phyloP scores from a whole-genome alignment of 768 basidiomycete species.

The Termitomyces eurrhizus region DNA sequence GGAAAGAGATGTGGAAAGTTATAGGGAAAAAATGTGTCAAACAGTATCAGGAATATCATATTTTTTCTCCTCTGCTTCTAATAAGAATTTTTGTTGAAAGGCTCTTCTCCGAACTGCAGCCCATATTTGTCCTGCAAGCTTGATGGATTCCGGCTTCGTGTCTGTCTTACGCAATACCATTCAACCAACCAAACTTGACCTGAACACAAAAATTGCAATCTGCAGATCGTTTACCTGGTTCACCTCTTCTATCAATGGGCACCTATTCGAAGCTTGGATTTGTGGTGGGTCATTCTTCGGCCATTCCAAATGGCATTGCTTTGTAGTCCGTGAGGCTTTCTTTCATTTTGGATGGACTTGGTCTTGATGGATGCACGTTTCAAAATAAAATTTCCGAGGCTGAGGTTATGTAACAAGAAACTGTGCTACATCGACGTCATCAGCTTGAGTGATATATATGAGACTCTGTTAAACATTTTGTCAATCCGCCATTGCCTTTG shows the following conservation, averaged over 20 bases:
- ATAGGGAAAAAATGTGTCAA: too few relatives aligned
- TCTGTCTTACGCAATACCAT: too few relatives aligned
- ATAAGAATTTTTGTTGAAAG: too few relatives aligned
- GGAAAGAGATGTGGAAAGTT: too few relatives aligned
- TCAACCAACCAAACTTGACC: not conserved
- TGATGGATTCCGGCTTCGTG: too few relatives aligned
- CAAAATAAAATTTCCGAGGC: not conserved
- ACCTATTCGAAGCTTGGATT: not conserved
- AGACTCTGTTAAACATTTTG: not conserved
- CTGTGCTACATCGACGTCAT: conserved; percentile 3
- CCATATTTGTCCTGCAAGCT: too few relatives aligned
- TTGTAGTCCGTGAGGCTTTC: not conserved
- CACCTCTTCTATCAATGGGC: not conserved
- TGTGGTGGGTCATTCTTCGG: not conserved
- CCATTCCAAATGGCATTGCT: not conserved
- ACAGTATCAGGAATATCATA: too few relatives aligned
- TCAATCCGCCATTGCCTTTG: not conserved
- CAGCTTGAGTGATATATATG: not conserved
- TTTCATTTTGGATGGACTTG: not conserved
- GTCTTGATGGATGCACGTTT: not conserved
- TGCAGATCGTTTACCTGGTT: not conserved
- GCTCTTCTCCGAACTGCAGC: too few relatives aligned
- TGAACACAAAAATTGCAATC: not conserved
- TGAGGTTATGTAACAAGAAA: conserved; percentile 4
- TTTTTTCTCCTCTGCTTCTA: too few relatives aligned